Evolutionary conservation across 176 grass and related monocot species (phyloP), one percentile per base, ranked within the genome.

Genomic region (Thinopyrum elongatum): DNA sequence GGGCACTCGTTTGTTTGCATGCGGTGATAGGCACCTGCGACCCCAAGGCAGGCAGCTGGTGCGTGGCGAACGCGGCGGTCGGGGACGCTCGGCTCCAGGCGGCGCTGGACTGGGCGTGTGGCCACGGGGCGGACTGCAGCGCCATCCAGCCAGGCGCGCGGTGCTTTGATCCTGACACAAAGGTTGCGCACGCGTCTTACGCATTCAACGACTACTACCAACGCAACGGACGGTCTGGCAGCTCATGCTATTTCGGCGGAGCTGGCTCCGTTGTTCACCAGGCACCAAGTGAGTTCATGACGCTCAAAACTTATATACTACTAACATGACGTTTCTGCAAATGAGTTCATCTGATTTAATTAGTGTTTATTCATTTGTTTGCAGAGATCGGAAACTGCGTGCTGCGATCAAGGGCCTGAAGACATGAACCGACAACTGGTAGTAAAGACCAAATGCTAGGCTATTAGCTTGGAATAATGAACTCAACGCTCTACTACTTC

Each of bases 81-180:
- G 80, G 66, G 13, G 80, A 73, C 59, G 47, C 47, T 16, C 49
- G 58, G 80, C 21, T 66, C 27, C 70, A 73, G 57, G 16, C 70
- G 57, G 82, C 55, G 26, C 70, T 74, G 57, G 70, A 84, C 55
- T 74, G 16, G 26, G 82, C 90, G 2, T 95, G 82, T 25, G 82
- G 82, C 34, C 22, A 70, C 41, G 90, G 88, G 17, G 93, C 93
- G 0, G 93, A 95, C 86, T 95, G 93, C 88, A 81, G 78, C 26
- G 61, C 74, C 38, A 95, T 95, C 66, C 93, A 95, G 82, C 83
- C 70, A 0, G 93, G 90, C 15, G 78, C 75, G 2, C 28, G 57
- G 0, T 95, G 93, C 85, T 95, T 70, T 65, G 47, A 90, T 25
- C 93, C 90, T 2, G 73, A 95, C 86, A 92, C 90, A 22, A 66